A percentile compares a stretch with the other conserved stretches of the same genome.
Evolutionary conservation across 305 asterid species (phyloP).

Genomic region (Solanum chacoense): DNA sequence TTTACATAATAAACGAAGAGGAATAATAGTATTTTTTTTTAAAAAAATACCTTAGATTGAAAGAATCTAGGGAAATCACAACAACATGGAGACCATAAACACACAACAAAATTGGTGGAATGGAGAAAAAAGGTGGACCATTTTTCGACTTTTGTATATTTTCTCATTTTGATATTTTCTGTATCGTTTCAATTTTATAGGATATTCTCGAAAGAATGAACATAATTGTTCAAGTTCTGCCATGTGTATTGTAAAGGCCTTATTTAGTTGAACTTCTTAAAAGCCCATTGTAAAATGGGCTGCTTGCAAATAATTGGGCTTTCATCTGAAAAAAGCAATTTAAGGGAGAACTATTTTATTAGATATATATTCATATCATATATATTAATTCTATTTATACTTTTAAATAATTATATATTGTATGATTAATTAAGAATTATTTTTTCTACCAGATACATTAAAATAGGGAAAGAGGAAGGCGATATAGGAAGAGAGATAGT

Average conservation of each 20-base stretch:
- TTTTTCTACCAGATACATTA: no score
- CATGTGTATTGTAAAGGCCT: not conserved
- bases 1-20: not conserved
- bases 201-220: constrained; percentile 12
- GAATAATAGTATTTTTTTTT: not conserved
- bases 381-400: no score
- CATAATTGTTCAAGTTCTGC: not conserved
- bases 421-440: no score
- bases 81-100: not conserved
- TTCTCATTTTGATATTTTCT: constrained; percentile 37
- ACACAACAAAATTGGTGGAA: not conserved
- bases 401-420: no score
- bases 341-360: not conserved
- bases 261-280: not conserved
- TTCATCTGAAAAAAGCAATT: not conserved
- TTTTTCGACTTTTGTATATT: constrained; percentile 29
- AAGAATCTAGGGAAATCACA: not conserved
- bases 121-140: constrained; percentile 12
- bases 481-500: no score
- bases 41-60: not conserved
- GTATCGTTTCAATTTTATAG: constrained; percentile 37
- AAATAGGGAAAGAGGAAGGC: not conserved
- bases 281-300: not conserved
- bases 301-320: not conserved
- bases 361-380: not conserved